Evolutionary conservation across 495 filamentous ascomycete species (phyloP).

Genomic region (Aspergillus ellipticus): DNA sequence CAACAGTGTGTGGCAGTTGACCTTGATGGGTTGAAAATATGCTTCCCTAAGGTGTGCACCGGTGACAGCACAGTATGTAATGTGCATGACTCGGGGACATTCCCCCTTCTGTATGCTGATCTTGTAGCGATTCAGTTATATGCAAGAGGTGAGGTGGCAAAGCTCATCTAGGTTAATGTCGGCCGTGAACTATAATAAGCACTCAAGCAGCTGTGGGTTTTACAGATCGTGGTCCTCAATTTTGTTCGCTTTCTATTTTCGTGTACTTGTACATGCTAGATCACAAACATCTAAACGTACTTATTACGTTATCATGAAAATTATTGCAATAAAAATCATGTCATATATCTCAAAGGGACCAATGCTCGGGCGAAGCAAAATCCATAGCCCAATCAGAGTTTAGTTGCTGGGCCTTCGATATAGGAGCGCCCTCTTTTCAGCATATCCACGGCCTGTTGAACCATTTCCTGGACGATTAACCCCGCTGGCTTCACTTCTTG

Average conservation of each 20-base stretch:
- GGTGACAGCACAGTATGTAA: neutral
- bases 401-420: constrained; percentile 30
- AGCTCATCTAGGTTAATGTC: neutral
- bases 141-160: neutral
- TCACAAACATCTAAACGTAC: constrained; percentile 21
- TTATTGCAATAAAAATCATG: constrained; percentile 10
- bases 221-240: neutral
- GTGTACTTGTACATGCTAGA: constrained; percentile 40
- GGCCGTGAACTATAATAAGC: neutral
- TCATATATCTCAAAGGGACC: neutral
- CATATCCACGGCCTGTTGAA: constrained; percentile 69
- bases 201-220: constrained; percentile 1
- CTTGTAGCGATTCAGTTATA: neutral
- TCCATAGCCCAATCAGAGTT: constrained; percentile 24
- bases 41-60: no score
- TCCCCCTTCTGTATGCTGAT: neutral
- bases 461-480: constrained; percentile 82
- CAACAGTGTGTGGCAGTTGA: neutral
- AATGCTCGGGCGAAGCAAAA: neutral
- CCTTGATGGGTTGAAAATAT: neutral
- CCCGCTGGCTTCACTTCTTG: constrained; percentile 71
- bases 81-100: neutral
- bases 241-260: constrained; percentile 17
- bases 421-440: constrained; percentile 47
- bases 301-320: constrained; percentile 13